Conservation (phyloP, 345 rosid species). For the Euphorbia tirucalli region DNA sequence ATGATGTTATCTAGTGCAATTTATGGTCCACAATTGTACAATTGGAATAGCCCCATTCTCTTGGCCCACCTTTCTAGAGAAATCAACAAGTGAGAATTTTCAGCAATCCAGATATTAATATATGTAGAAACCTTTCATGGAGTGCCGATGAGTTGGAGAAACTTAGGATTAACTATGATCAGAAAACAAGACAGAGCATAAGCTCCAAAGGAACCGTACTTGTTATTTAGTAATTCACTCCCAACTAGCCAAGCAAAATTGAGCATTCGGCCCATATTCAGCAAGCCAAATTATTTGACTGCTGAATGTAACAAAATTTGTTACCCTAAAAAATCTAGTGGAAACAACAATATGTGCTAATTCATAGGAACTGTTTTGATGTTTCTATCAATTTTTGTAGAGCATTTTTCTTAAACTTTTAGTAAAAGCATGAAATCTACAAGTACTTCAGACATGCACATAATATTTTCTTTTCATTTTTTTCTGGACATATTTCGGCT, state of each 20-base stretch:
- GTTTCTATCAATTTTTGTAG: background rate
- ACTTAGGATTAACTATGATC: background rate
- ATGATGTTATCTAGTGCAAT: background rate
- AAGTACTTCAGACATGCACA: conserved; percentile 1
- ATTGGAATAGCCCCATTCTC: background rate
- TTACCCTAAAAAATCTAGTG: no score
- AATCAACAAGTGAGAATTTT: background rate
- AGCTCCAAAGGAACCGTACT: background rate
- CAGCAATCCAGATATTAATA: background rate
- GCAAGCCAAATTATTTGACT: background rate
- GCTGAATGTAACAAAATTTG: background rate
- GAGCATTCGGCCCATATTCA: background rate
- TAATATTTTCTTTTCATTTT: background rate
- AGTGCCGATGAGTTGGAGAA: background rate
- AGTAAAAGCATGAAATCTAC: background rate
- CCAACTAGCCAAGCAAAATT: background rate
- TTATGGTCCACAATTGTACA: background rate
- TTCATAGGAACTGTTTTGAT: background rate
- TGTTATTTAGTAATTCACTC: background rate
- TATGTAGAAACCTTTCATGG: background rate
- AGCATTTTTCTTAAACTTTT: background rate
- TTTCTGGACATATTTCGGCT: background rate
- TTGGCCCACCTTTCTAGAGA: background rate
- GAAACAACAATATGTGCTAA: background rate
- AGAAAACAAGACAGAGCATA: background rate